Evolutionary conservation across 2,329 filamentous ascomycete genomes (phyloP).

Genomic region (Chaetomium globosum): DNA sequence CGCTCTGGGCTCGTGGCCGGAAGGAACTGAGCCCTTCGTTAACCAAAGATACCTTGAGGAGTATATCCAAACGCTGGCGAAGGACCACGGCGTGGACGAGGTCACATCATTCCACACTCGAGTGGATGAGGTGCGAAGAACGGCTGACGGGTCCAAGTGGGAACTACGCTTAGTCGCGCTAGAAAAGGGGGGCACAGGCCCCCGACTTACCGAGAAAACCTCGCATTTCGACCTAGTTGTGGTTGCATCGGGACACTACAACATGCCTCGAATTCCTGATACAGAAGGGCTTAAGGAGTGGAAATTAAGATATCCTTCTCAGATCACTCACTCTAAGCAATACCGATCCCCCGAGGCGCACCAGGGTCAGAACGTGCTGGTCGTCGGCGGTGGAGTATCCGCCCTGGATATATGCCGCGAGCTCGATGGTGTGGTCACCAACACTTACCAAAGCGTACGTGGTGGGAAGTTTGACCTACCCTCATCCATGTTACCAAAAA

Average conservation of each 20-base stretch:
- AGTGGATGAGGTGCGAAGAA: conserved; percentile 57
- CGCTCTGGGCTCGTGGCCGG: conserved; percentile 55
- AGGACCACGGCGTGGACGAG: conserved; percentile 52
- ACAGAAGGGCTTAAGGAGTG: conserved; percentile 61
- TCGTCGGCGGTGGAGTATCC: conserved; percentile 56
- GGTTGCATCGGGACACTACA: conserved; percentile 69
- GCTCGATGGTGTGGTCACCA: conserved; percentile 43
- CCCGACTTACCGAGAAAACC: conserved; percentile 39
- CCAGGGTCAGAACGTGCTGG: conserved; percentile 48
- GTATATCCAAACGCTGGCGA: conserved; percentile 64
- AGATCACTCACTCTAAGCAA: conserved; percentile 69
- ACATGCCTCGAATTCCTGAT: conserved; percentile 62
- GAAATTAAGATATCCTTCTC: conserved; percentile 55
- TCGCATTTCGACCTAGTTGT: conserved; percentile 65
- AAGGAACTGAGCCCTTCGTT: conserved; percentile 61
- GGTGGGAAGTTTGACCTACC: conserved; percentile 64
- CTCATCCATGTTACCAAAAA: conserved; percentile 55
- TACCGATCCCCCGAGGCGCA: conserved; percentile 62
- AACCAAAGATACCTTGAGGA: conserved; percentile 58
- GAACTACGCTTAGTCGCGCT: conserved; percentile 53
- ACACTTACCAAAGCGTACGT: conserved; percentile 56
- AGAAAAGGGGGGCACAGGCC: conserved; percentile 31
- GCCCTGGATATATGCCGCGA: conserved; percentile 50
- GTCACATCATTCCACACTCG: conserved; percentile 59
- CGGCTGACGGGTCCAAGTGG: conserved; percentile 50